These are phyloP conservation scores for Podospora comata DNA, from an alignment of 495 filamentous ascomycete genomes.

Conservation along the genomic window DNA sequence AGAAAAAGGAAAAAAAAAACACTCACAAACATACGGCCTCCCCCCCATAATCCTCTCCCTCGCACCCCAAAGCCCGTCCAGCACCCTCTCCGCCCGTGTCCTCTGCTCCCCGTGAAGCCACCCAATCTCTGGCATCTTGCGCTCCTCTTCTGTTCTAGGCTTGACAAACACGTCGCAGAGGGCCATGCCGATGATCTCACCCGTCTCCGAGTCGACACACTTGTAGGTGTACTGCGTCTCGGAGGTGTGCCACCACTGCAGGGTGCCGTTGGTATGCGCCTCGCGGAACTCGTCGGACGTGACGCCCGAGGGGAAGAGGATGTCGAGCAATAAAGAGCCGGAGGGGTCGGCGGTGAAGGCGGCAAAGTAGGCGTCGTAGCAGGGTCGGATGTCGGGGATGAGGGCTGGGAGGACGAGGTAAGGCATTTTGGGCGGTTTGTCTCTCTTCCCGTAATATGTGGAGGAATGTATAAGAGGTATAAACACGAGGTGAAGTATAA, in stretches of 20 bases:
- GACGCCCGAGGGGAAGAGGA: conserved; percentile 35
- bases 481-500: not conserved
- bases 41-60: conserved; percentile 33
- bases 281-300: conserved; percentile 33
- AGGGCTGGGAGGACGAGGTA: conserved; percentile 39
- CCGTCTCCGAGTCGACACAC: conserved; percentile 36
- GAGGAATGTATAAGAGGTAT: not conserved
- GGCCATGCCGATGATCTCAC: conserved; percentile 38
- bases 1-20: not conserved
- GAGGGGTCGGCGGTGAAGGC: conserved; percentile 33
- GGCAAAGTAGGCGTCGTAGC: conserved; percentile 43
- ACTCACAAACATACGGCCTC: conserved; percentile 32
- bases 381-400: conserved; percentile 39
- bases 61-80: conserved; percentile 32
- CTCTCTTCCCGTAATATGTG: not conserved
- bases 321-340: conserved; percentile 30
- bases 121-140: conserved; percentile 26
- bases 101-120: conserved; percentile 37
- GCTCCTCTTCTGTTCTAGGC: conserved; percentile 21
- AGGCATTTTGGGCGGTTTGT: conserved; percentile 29
- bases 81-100: conserved; percentile 28
- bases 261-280: conserved; percentile 34
- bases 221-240: conserved; percentile 38
- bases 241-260: conserved; percentile 34
- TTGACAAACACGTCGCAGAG: conserved; percentile 32